Percentiles rank a stretch among this genome's conserved stretches.
Conservation (phyloP, 306 rosid genomes). For the Pachyrhizus erosus region DNA sequence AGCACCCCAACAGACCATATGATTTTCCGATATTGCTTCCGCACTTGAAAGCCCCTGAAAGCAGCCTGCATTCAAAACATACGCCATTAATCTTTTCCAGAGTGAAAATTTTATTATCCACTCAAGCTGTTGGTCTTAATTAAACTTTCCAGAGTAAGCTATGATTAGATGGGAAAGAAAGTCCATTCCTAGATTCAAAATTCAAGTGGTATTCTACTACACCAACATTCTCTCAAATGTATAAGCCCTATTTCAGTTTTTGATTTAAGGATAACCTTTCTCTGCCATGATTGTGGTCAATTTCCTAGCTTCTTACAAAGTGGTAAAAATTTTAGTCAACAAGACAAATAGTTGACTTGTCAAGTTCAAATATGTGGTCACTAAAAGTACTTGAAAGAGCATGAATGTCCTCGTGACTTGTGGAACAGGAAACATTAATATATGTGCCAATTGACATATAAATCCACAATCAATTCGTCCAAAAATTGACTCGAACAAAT, state of each 20-base stretch:
- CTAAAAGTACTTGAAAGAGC: neutral
- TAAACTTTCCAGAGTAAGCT: neutral
- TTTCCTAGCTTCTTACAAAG: neutral
- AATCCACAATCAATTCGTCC: neutral
- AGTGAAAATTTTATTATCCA: constrained; percentile 25
- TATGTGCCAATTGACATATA: constrained; percentile 16
- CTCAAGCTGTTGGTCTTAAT: neutral
- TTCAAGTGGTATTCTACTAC: constrained; percentile 6
- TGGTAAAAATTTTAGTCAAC: constrained; percentile 12
- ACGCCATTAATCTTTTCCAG: constrained; percentile 38
- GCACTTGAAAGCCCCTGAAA: constrained; percentile 82
- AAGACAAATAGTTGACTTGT: constrained; percentile 4
- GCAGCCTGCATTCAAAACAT: constrained; percentile 72
- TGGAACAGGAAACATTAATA: neutral
- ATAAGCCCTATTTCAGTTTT: neutral
- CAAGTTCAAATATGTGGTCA: neutral
- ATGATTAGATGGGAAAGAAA: neutral
- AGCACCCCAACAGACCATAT: constrained; percentile 96
- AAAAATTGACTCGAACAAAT: constrained; percentile 24
- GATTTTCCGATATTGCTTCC: constrained; percentile 83
- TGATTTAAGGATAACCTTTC: neutral
- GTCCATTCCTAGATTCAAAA: constrained; percentile 1
- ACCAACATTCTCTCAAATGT: neutral
- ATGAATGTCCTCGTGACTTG: constrained; percentile 10
- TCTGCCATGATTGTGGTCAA: neutral